Evolutionary conservation across 1,284 basidiomycete genomes (phyloP).

Genomic region (Hymenochaete sp.): DNA sequence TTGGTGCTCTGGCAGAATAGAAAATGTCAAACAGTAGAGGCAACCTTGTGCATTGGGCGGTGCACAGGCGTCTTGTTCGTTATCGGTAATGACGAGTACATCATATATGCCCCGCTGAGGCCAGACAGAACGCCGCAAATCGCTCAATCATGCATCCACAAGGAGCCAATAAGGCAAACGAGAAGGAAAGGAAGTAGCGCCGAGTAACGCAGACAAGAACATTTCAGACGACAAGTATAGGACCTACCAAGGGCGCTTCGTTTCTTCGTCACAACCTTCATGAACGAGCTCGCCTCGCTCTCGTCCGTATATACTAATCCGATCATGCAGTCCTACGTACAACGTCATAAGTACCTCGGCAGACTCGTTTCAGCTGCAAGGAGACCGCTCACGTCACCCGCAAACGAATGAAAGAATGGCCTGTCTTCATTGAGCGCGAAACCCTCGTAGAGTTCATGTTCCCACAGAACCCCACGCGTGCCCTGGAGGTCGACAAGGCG

Average conservation of each 20-base stretch:
- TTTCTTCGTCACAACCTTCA: slow-evolving; percentile 76
- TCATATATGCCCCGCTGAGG: too few relatives aligned
- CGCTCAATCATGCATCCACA: too few relatives aligned
- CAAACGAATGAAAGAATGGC: slow-evolving; percentile 90
- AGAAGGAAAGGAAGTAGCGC: too few relatives aligned
- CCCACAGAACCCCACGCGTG: slow-evolving; percentile 86
- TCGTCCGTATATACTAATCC: slow-evolving; percentile 90
- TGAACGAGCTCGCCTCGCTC: slow-evolving; percentile 78
- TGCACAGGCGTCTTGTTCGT: too few relatives aligned
- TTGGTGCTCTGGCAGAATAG: too few relatives aligned
- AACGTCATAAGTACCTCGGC: slow-evolving; percentile 6
- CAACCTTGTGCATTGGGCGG: too few relatives aligned
- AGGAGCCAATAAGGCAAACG: too few relatives aligned
- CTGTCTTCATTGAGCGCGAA: slow-evolving; percentile 84
- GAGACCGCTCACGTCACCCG: slow-evolving; percentile 62
- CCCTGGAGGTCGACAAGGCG: slow-evolving; percentile 77
- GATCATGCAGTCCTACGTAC: slow-evolving; percentile 70
- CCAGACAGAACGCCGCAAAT: too few relatives aligned
- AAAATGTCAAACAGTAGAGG: too few relatives aligned
- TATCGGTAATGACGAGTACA: too few relatives aligned
- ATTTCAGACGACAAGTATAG: too few relatives aligned
- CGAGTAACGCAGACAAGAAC: too few relatives aligned
- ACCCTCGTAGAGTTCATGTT: slow-evolving; percentile 84
- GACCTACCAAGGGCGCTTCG: slow-evolving; percentile 56
- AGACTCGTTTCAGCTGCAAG: slow-evolving; percentile 3